Percentiles rank a stretch among this genome's conserved stretches.
phyloP scores from a whole-genome alignment of 148 eudicot species.

The Rhododendron molle region DNA sequence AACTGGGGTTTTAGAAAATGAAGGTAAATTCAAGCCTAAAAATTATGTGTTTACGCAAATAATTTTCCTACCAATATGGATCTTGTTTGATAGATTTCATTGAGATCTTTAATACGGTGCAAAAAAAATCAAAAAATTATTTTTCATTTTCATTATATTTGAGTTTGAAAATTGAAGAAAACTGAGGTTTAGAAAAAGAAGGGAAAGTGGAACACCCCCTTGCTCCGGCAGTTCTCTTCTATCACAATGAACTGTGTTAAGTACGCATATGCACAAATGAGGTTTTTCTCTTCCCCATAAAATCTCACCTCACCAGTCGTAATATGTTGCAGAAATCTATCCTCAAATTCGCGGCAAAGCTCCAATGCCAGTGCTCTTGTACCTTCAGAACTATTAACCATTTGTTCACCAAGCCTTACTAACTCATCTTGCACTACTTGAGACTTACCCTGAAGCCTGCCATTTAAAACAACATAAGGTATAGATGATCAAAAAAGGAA shows the following conservation, averaged over 20 bases:
- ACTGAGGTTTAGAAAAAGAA: too few relatives aligned
- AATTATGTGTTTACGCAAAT: too few relatives aligned
- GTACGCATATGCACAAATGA: not conserved
- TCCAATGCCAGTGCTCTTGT: slow-evolving; percentile 95
- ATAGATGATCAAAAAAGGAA: not conserved
- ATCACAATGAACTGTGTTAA: not conserved
- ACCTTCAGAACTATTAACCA: slow-evolving; percentile 92
- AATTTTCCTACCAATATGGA: too few relatives aligned
- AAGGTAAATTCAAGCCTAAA: too few relatives aligned
- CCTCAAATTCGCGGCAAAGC: slow-evolving; percentile 99
- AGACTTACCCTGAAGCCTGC: slow-evolving; percentile 98
- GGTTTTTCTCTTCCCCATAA: not conserved
- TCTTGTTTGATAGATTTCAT: too few relatives aligned
- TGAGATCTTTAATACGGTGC: too few relatives aligned
- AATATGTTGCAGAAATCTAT: slow-evolving; percentile 82
- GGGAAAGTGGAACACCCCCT: too few relatives aligned
- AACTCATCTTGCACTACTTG: slow-evolving; percentile 90
- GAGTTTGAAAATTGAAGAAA: too few relatives aligned
- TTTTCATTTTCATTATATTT: too few relatives aligned
- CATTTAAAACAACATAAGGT: not conserved
- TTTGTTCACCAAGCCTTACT: slow-evolving; percentile 87
- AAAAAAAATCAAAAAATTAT: too few relatives aligned
- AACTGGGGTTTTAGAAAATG: too few relatives aligned
- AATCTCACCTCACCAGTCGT: slow-evolving; percentile 88
- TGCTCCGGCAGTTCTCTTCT: not conserved